These are phyloP conservation scores for Pachysolen tannophilus DNA, from an alignment of 805 yeast genomes.

Conservation along the genomic window DNA sequence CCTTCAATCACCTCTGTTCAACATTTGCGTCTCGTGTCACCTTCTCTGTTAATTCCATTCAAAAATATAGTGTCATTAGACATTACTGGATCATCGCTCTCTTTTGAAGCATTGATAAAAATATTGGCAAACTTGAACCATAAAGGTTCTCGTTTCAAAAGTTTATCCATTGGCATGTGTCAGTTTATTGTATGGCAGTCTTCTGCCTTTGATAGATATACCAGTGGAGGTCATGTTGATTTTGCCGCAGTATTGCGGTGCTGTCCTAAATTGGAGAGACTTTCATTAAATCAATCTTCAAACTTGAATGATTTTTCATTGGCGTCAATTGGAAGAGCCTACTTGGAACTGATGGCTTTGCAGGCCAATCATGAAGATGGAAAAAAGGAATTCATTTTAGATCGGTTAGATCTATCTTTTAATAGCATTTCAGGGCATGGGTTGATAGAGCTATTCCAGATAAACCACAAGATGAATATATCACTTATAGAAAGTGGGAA, in stretches of 20 bases:
- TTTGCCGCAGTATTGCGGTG: background rate
- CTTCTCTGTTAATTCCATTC: background rate
- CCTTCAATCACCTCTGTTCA: background rate
- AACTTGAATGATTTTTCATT: constrained; percentile 7
- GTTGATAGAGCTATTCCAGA: constrained; percentile 6
- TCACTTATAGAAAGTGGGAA: background rate
- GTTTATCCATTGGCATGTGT: constrained; percentile 6
- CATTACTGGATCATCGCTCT: constrained; percentile 2
- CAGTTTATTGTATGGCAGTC: constrained; percentile 5
- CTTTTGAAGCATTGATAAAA: background rate
- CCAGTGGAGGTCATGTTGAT: background rate
- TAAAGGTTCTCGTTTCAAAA: constrained; percentile 1
- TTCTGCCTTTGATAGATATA: constrained; percentile 1
- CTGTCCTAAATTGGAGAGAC: constrained; percentile 5
- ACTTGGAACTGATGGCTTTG: background rate
- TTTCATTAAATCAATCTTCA: constrained; percentile 2
- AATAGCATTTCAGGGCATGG: constrained; percentile 9
- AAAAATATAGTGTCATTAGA: constrained; percentile 1
- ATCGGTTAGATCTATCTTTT: constrained; percentile 2
- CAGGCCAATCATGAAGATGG: background rate
- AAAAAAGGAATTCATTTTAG: background rate
- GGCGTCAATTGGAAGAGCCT: constrained; percentile 1
- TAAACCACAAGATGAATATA: background rate
- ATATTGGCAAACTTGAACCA: too few relatives aligned
- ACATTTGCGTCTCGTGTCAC: background rate